Conservation (phyloP, 352 stramenopile genomes). For the Phytopythium chamaehyphon region DNA sequence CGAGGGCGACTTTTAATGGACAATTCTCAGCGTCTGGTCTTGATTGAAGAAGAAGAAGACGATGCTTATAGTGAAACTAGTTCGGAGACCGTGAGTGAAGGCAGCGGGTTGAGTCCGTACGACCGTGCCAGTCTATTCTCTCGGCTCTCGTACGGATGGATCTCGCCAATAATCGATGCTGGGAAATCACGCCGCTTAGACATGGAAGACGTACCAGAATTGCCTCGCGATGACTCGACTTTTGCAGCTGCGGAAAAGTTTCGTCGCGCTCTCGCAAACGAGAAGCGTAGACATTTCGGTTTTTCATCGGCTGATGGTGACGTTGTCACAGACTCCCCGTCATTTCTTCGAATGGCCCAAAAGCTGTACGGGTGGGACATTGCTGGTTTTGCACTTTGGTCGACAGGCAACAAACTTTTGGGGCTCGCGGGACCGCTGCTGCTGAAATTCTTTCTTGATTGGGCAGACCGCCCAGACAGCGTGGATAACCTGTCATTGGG, state of each 20-base stretch:
- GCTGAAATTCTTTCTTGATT: constrained; percentile 79
- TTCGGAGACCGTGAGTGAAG: not conserved
- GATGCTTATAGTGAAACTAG: not conserved
- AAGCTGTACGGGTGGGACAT: constrained; percentile 63
- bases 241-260: constrained; percentile 38
- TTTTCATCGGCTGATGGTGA: too few species aligned
- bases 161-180: constrained; percentile 58
- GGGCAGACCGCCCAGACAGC: constrained; percentile 39
- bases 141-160: constrained; percentile 63
- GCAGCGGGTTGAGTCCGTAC: constrained; percentile 24
- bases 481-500: constrained; percentile 26
- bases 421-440: constrained; percentile 63
- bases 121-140: constrained; percentile 52
- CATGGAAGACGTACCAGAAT: constrained; percentile 46
- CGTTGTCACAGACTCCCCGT: constrained; percentile 8
- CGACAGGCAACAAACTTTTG: constrained; percentile 66
- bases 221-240: constrained; percentile 50
- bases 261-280: constrained; percentile 28
- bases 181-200: constrained; percentile 53
- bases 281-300: constrained; percentile 16
- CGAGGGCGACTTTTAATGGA: not conserved
- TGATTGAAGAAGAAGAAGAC: constrained; percentile 7
- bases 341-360: constrained; percentile 49
- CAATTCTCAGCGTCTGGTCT: not conserved
- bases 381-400: constrained; percentile 58